phyloP scores from a whole-genome alignment of 306 rosid genomes.

The Ziziphus jujuba region DNA sequence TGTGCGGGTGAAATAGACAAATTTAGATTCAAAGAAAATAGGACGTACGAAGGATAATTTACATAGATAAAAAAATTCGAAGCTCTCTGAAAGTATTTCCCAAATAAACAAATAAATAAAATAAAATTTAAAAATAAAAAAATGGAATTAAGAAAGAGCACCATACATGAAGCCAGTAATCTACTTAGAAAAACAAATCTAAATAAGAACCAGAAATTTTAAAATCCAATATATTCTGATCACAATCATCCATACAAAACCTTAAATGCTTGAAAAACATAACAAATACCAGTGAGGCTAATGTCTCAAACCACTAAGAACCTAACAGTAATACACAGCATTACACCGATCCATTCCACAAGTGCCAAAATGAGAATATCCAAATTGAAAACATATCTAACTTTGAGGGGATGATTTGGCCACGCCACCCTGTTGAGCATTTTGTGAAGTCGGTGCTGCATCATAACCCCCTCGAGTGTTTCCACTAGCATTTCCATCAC shows the following conservation, averaged over 20 bases:
- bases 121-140: too few relatives aligned
- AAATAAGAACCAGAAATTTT: neutral
- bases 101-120: too few relatives aligned
- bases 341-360: slow-evolving; percentile 6
- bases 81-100: too few relatives aligned
- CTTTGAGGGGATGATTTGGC: slow-evolving; percentile 83
- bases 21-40: too few relatives aligned
- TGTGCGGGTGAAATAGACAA: too few relatives aligned
- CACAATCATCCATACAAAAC: neutral
- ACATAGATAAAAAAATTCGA: too few relatives aligned
- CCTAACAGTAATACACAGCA: slow-evolving; percentile 35
- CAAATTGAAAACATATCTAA: slow-evolving; percentile 29
- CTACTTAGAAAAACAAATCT: neutral
- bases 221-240: slow-evolving; percentile 4
- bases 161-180: too few relatives aligned
- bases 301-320: slow-evolving; percentile 19
- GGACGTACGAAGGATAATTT: too few relatives aligned
- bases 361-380: slow-evolving; percentile 4
- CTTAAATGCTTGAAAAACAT: slow-evolving; percentile 9
- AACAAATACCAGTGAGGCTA: neutral
- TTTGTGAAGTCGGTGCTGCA: slow-evolving; percentile 56
- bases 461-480: slow-evolving; percentile 44
- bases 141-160: too few relatives aligned
- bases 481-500: slow-evolving; percentile 55
- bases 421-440: slow-evolving; percentile 53